These are phyloP conservation scores for Backusella tuberculispora DNA, from an alignment of 192 early-diverging fungal genomes.

Conservation along the genomic window DNA sequence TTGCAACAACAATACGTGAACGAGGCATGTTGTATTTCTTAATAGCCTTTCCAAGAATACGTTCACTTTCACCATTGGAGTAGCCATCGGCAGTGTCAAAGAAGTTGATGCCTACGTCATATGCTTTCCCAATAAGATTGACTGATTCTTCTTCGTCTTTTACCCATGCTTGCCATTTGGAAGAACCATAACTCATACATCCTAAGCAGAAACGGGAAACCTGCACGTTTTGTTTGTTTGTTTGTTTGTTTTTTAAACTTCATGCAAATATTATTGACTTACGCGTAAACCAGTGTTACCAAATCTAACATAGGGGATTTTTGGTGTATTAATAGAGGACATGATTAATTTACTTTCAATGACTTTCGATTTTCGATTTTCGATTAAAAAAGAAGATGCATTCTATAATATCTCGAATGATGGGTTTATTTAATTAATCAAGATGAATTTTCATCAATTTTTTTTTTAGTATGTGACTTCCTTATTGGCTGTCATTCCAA, in stretches of 20 bases:
- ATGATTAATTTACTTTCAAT: too few species aligned
- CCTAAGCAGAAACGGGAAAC: slow-evolving; percentile 47
- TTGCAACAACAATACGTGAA: slow-evolving; percentile 33
- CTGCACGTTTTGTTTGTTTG: not conserved
- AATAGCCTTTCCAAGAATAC: slow-evolving; percentile 38
- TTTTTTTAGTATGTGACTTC: too few species aligned
- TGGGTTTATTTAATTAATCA: too few species aligned
- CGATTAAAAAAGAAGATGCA: too few species aligned
- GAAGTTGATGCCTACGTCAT: slow-evolving; percentile 42
- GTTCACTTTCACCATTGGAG: slow-evolving; percentile 36
- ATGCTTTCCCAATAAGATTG: slow-evolving; percentile 39
- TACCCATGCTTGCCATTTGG: slow-evolving; percentile 46
- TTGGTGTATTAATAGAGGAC: not conserved
- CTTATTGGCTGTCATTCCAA: too few species aligned
- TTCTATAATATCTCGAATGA: too few species aligned
- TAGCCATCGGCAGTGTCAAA: slow-evolving; percentile 34
- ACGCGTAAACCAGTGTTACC: slow-evolving; percentile 16
- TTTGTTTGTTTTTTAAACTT: not conserved
- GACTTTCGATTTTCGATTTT: too few species aligned
- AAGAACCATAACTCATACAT: slow-evolving; percentile 43
- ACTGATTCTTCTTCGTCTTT: slow-evolving; percentile 44
- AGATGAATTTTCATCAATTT: too few species aligned
- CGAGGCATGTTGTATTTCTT: slow-evolving; percentile 42
- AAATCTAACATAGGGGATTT: slow-evolving; percentile 17
- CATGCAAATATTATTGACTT: not conserved